Evolutionary conservation across 2,329 filamentous ascomycete genomes (phyloP).

Genomic region (Emergomyces pasteurianus): DNA sequence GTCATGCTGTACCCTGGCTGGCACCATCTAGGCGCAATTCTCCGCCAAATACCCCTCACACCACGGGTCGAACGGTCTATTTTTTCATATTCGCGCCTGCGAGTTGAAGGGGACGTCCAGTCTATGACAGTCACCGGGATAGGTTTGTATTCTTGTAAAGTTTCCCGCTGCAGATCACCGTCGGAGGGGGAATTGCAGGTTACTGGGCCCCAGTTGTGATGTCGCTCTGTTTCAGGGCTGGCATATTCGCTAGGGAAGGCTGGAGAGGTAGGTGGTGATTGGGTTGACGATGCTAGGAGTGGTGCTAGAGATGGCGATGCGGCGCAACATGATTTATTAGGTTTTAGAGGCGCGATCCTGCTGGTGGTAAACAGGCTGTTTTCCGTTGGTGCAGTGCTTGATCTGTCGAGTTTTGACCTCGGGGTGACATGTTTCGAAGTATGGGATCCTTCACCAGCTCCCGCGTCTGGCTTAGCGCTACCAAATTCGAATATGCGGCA

Average conservation of each 20-base stretch:
- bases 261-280: slow-evolving; percentile 57
- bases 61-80: slow-evolving; percentile 36
- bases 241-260: background rate
- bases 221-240: background rate
- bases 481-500: slow-evolving; percentile 27
- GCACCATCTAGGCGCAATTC: slow-evolving; percentile 31
- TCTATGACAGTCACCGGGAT: slow-evolving; percentile 32
- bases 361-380: background rate
- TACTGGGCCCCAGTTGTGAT: slow-evolving; percentile 2
- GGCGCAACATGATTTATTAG: slow-evolving; percentile 7
- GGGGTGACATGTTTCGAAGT: background rate
- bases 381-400: background rate
- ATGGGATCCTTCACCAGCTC: slow-evolving; percentile 1
- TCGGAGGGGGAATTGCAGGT: background rate
- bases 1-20: slow-evolving; percentile 21
- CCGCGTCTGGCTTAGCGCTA: background rate
- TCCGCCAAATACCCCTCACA: slow-evolving; percentile 31
- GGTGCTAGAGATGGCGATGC: slow-evolving; percentile 95
- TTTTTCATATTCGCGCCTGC: slow-evolving; percentile 41
- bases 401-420: background rate
- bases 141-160: slow-evolving; percentile 9
- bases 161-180: background rate
- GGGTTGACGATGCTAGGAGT: slow-evolving; percentile 88
- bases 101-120: slow-evolving; percentile 35
- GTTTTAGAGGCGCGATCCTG: background rate